Conservation (phyloP, 225 moss, liverwort and hornwort species). For the Thuidium tamariscinum region DNA sequence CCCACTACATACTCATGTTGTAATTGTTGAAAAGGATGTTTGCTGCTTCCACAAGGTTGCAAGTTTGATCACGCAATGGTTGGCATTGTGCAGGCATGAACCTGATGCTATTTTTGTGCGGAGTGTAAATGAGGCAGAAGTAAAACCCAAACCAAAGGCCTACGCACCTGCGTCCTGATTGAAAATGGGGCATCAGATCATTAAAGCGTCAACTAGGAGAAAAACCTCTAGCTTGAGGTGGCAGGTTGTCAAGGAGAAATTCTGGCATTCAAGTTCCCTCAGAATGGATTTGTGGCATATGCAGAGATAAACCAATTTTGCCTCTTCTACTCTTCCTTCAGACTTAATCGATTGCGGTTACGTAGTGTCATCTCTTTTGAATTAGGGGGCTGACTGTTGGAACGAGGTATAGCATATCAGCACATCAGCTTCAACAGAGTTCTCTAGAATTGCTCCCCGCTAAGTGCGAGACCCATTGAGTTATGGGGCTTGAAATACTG, state of each 20-base stretch:
- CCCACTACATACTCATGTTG: not conserved
- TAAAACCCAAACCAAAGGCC: constrained; percentile 92
- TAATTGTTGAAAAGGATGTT: not conserved
- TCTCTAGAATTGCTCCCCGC: not conserved
- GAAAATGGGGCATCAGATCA: not conserved
- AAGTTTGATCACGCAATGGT: not conserved
- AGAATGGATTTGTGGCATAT: not conserved
- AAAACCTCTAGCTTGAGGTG: not conserved
- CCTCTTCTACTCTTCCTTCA: not conserved
- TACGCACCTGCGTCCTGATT: constrained; percentile 56
- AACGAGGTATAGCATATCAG: not conserved
- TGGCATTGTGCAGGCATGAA: constrained; percentile 70
- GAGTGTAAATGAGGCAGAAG: constrained; percentile 94
- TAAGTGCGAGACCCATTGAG: not conserved
- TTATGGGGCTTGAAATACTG: not conserved
- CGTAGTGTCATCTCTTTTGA: not conserved
- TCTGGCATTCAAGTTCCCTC: not conserved
- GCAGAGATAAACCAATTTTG: not conserved
- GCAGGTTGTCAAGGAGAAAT: not conserved
- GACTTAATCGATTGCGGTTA: not conserved
- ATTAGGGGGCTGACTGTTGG: not conserved
- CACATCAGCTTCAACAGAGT: not conserved
- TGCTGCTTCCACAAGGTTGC: not conserved
- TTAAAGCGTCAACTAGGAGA: not conserved
- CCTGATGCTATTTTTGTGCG: constrained; percentile 82